Evolutionary conservation across 2,329 filamentous ascomycete species (phyloP).

Genomic region (Pseudohalonectria lignicola): DNA sequence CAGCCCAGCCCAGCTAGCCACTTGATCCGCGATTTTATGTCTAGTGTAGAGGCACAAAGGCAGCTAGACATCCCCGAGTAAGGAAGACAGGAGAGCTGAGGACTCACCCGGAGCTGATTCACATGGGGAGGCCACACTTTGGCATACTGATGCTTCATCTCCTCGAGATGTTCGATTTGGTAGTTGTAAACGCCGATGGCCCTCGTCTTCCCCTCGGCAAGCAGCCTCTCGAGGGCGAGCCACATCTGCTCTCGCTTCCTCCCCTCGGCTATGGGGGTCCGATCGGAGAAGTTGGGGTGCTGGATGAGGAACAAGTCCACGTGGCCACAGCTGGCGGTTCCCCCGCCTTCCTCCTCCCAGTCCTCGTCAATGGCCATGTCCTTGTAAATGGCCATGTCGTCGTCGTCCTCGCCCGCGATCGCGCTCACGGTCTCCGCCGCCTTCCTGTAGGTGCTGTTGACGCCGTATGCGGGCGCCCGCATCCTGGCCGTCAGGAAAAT

Average conservation of each 20-base stretch:
- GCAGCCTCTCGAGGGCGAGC: not conserved
- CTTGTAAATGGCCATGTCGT: not conserved
- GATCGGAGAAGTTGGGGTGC: no score
- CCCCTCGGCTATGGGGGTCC: no score
- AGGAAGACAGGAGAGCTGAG: not conserved
- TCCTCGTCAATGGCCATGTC: no score
- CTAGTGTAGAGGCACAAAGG: not conserved
- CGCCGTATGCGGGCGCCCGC: not conserved
- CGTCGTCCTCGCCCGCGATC: not conserved
- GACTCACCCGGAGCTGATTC: not conserved
- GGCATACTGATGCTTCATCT: not conserved
- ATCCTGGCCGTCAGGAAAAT: not conserved
- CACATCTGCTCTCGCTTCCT: not conserved
- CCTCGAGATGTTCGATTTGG: not conserved
- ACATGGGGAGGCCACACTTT: not conserved
- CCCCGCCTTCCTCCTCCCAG: no score
- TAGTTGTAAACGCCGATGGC: not conserved
- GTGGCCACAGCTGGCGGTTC: no score
- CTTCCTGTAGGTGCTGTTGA: not conserved
- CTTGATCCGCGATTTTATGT: no score
- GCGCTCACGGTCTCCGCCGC: not conserved
- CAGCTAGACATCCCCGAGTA: no score
- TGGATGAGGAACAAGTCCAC: conserved; percentile 1
- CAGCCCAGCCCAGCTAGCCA: no score
- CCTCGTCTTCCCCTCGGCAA: not conserved